Evolutionary conservation across 108 stramenopile genomes (phyloP).

Genomic region (Fragilariopsis cylindrus): DNA sequence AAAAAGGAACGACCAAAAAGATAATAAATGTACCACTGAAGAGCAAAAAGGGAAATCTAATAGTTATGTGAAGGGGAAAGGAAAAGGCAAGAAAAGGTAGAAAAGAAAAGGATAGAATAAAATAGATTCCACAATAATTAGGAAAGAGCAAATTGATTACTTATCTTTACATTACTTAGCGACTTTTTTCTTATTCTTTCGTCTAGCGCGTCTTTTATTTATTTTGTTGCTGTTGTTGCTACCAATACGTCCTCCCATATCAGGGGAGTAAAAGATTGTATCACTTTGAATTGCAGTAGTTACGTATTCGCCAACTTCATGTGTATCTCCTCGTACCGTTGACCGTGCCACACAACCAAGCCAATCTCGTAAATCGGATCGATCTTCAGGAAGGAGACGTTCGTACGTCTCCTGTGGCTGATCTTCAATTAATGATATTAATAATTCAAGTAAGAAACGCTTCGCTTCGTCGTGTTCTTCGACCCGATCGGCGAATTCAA

Average conservation of each 20-base stretch:
- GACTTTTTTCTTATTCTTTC: slow-evolving; percentile 18
- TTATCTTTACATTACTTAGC: neutral
- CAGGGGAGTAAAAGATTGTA: slow-evolving; percentile 45
- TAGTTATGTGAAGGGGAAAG: neutral
- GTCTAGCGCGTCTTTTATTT: neutral
- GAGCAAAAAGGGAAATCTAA: no score
- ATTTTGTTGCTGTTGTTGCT: neutral
- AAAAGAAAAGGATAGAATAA: neutral
- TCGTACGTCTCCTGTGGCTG: slow-evolving; percentile 49
- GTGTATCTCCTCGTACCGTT: neutral
- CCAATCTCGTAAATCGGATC: slow-evolving; percentile 44
- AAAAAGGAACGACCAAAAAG: neutral
- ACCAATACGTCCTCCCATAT: slow-evolving; percentile 12
- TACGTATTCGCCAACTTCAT: neutral
- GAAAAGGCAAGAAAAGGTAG: neutral
- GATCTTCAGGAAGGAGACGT: slow-evolving; percentile 42
- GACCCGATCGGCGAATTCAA: slow-evolving; percentile 26
- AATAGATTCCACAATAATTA: neutral
- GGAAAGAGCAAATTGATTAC: neutral
- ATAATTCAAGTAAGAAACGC: slow-evolving; percentile 25
- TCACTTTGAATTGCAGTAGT: slow-evolving; percentile 40
- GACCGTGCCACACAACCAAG: slow-evolving; percentile 21
- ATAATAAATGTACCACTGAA: neutral
- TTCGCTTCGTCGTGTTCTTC: slow-evolving; percentile 18
- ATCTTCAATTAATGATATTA: slow-evolving; percentile 47